Evolutionary conservation across 2,329 filamentous ascomycete species (phyloP).

Genomic region (Fusarium floridanum): DNA sequence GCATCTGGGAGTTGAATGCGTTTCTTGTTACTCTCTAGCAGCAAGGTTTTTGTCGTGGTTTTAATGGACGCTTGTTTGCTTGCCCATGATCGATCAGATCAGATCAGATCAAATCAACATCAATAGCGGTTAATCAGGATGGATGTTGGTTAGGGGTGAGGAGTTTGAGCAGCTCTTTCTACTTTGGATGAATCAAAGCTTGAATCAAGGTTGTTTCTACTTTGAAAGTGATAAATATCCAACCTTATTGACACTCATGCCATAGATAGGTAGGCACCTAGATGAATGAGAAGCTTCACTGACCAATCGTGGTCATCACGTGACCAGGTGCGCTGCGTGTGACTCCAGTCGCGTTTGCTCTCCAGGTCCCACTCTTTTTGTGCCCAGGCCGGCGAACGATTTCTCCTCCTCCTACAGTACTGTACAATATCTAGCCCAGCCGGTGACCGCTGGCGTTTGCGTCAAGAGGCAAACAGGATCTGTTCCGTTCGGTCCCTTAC

Average conservation of each 20-base stretch:
- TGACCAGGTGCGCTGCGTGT: constrained; percentile 14
- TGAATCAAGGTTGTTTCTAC: not conserved
- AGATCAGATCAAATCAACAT: not conserved
- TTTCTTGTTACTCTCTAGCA: constrained; percentile 40
- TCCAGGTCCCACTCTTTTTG: constrained; percentile 41
- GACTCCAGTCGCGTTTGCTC: constrained; percentile 23
- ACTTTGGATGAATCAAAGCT: not conserved
- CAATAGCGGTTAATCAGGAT: constrained; percentile 5
- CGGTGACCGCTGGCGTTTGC: constrained; percentile 34
- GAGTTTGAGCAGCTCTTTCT: not conserved
- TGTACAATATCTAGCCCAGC: constrained; percentile 24
- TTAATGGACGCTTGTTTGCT: constrained; percentile 25
- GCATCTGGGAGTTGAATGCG: constrained; percentile 48
- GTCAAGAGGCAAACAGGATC: constrained; percentile 39
- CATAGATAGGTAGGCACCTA: not conserved
- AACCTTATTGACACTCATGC: not conserved
- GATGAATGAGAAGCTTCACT: not conserved
- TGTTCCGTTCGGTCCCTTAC: constrained; percentile 25
- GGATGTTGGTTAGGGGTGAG: not conserved
- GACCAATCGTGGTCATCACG: constrained; percentile 8
- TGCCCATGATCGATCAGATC: not conserved
- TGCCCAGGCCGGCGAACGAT: constrained; percentile 22
- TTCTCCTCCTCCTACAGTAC: constrained; percentile 43
- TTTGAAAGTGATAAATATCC: no score
- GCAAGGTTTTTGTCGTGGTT: constrained; percentile 30